phyloP scores from a whole-genome alignment of 495 filamentous ascomycete species.

The Lasiosphaeria miniovina region DNA sequence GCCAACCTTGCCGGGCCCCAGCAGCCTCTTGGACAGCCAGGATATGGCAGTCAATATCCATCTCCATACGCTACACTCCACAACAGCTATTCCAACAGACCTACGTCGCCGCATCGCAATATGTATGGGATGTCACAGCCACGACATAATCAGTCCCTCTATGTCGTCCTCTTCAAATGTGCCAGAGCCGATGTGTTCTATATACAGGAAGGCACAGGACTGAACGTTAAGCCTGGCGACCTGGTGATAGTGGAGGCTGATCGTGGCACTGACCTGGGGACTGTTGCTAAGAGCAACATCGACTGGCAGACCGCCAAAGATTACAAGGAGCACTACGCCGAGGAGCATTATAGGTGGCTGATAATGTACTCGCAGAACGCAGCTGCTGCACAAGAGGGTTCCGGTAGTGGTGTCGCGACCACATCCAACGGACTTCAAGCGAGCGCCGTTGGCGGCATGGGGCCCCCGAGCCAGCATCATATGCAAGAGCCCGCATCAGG shows the following conservation, averaged over 20 bases:
- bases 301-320: conserved; percentile 81
- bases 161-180: conserved; percentile 95
- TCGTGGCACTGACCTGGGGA: conserved; percentile 90
- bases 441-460: conserved; percentile 72
- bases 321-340: conserved; percentile 79
- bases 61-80: conserved; percentile 46
- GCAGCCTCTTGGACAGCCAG: conserved; percentile 38
- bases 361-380: conserved; percentile 93
- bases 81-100: conserved; percentile 53
- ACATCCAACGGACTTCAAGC: conserved; percentile 58
- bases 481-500: conserved; percentile 69
- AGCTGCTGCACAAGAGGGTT: conserved; percentile 54
- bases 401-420: conserved; percentile 53
- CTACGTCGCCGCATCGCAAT: conserved; percentile 54
- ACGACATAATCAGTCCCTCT: conserved; percentile 77
- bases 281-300: conserved; percentile 81
- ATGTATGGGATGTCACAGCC: conserved; percentile 64
- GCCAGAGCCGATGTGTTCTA: conserved; percentile 93
- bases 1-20: conserved; percentile 28
- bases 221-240: conserved; percentile 85
- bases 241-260: conserved; percentile 97
- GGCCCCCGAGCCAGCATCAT: conserved; percentile 64
- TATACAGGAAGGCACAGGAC: conserved; percentile 88
- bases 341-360: conserved; percentile 93
- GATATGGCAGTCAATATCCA: conserved; percentile 38